phyloP scores from a whole-genome alignment of 805 yeast genomes.

The Zygosaccharomyces bailii region DNA sequence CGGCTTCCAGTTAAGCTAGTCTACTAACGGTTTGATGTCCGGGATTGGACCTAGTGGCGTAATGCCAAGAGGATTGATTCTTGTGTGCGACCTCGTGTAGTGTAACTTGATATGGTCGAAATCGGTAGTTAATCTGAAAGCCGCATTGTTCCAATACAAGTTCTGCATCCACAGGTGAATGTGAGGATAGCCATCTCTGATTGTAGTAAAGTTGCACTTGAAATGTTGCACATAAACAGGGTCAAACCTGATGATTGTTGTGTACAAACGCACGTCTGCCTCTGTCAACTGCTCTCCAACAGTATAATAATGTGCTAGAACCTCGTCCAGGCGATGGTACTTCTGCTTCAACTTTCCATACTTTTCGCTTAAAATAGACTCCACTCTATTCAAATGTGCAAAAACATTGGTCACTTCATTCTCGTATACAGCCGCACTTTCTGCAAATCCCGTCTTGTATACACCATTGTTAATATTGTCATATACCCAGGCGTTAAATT shows the following conservation, averaged over 20 bases:
- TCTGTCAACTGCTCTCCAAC: constrained; percentile 73
- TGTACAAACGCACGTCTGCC: constrained; percentile 82
- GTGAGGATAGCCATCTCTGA: constrained; percentile 73
- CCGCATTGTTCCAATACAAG: constrained; percentile 75
- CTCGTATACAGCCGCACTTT: constrained; percentile 77
- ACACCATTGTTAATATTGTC: constrained; percentile 89
- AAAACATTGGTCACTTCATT: constrained; percentile 62
- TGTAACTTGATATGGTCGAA: constrained; percentile 89
- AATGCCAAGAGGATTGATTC: constrained; percentile 76
- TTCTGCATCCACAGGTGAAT: constrained; percentile 77
- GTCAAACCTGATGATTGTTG: constrained; percentile 88
- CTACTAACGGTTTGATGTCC: constrained; percentile 51
- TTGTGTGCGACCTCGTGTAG: constrained; percentile 80
- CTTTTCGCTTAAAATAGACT: constrained; percentile 50
- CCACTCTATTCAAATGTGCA: constrained; percentile 65
- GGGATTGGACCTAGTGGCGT: constrained; percentile 90
- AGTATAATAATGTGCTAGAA: constrained; percentile 41
- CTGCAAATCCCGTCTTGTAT: constrained; percentile 86
- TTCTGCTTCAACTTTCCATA: constrained; percentile 32
- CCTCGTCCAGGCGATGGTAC: constrained; percentile 15
- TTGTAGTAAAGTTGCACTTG: constrained; percentile 83
- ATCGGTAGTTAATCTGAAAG: constrained; percentile 73
- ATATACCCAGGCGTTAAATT: constrained; percentile 76
- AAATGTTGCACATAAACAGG: constrained; percentile 93
- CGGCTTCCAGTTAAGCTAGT: too few species aligned